phyloP scores from a whole-genome alignment of 352 stramenopile species.

The Phytophthora citricola region DNA sequence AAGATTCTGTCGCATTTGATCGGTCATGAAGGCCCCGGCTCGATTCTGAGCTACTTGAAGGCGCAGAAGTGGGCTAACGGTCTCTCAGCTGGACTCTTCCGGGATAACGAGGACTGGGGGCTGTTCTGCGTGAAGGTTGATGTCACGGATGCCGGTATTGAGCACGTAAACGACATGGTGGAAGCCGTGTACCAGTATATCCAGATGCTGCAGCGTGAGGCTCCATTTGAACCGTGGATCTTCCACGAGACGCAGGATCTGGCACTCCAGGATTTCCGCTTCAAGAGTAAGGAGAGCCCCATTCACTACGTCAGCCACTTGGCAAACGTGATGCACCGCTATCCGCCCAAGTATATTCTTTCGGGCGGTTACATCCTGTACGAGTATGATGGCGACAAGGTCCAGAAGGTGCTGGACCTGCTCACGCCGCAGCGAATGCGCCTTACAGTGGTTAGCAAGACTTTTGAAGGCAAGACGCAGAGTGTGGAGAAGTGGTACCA shows the following conservation, averaged over 20 bases:
- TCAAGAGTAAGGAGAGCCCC: constrained; percentile 82
- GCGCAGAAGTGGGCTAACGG: constrained; percentile 76
- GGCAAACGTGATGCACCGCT: constrained; percentile 72
- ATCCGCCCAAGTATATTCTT: constrained; percentile 66
- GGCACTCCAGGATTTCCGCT: constrained; percentile 65
- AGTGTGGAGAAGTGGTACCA: constrained; percentile 71
- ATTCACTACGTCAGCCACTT: constrained; percentile 78
- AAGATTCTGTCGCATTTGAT: constrained; percentile 93
- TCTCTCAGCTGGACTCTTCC: constrained; percentile 63
- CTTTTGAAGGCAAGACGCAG: constrained; percentile 60
- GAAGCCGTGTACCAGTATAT: constrained; percentile 74
- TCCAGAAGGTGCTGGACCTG: constrained; percentile 58
- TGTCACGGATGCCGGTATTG: constrained; percentile 68
- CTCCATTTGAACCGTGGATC: constrained; percentile 65
- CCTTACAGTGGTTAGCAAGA: constrained; percentile 75
- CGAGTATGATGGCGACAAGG: constrained; percentile 63
- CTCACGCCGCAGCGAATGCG: constrained; percentile 63
- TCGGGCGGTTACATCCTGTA: constrained; percentile 69
- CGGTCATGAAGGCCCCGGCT: constrained; percentile 94
- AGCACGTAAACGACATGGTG: constrained; percentile 68
- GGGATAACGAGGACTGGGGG: constrained; percentile 76
- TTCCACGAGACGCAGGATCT: constrained; percentile 74
- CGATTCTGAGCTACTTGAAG: constrained; percentile 94
- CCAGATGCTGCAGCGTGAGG: constrained; percentile 48
- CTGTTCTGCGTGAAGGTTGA: constrained; percentile 78